phyloP scores from a whole-genome alignment of 169 alveolate species.

The Eimeria necatrix region DNA sequence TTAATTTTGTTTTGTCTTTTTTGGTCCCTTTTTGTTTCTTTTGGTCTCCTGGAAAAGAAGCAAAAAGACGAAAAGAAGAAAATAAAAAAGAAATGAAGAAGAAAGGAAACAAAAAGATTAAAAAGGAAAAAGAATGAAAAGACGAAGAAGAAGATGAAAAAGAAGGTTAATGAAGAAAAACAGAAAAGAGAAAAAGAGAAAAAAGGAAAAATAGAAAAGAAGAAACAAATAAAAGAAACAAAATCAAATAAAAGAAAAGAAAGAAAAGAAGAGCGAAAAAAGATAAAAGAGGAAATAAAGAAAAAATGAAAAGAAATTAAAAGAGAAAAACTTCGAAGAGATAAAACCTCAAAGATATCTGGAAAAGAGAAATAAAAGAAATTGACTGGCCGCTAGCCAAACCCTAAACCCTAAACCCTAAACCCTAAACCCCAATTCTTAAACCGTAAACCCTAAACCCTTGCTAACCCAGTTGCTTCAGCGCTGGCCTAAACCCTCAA shows the following conservation, averaged over 20 bases:
- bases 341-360: too few species aligned
- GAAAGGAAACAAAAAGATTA: background rate
- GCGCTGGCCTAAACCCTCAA: background rate
- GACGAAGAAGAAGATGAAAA: too few species aligned
- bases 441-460: slow-evolving; percentile 1
- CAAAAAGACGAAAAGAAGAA: too few species aligned
- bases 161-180: too few species aligned
- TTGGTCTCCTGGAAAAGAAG: background rate
- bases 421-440: background rate
- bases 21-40: background rate
- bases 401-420: background rate
- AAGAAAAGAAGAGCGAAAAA: background rate
- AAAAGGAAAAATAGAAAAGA: background rate
- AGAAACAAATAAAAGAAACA: background rate
- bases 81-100: too few species aligned
- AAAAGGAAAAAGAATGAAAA: background rate
- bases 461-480: background rate
- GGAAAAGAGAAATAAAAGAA: background rate
- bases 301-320: background rate
- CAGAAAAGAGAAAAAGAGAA: background rate
- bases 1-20: background rate
- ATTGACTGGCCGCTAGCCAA: background rate
- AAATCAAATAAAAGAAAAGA: background rate
- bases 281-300: background rate
- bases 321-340: background rate